Evolutionary conservation across 129 eudicot genomes (phyloP), one percentile per base, ranked within the genome.

Genomic region (Lactuca saligna): DNA sequence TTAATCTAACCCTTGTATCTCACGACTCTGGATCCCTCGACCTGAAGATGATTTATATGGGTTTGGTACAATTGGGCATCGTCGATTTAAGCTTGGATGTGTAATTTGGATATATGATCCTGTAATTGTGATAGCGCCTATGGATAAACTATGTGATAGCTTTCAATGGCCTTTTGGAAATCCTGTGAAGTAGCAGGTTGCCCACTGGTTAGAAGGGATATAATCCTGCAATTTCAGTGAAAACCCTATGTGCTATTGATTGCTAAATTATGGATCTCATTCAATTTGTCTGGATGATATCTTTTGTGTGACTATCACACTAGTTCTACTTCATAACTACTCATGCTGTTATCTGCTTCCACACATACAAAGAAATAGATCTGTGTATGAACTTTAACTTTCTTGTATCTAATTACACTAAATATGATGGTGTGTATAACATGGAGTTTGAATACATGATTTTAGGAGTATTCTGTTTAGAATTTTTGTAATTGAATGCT

Each of bases 241-340:
- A 61, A 72, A 35, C 62, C 62, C 54, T 71, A 51, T 38, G 17
- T 13, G 17, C 25, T 11, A 10, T 61, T 73, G 44, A 63, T 73
- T 38, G 49, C 41, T 53, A 62, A 20, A 53, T 54, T 54, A 16
- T 54, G n/a, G 15, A 34, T 32, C 64, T 44, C 51, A 16, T 16
- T 53, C 49, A 33, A 8, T 66, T 32, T 33, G 11, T 15, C 61
- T 34, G 54, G 17, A 17, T 33, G 61, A 51, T 67, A 35, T 51
- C 48, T 32, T 66, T 66, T 66, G 33, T 32, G 32, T 14, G n/a
- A 42, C 13, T 42, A 42, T 42, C 49, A 42, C 49, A 32, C 59
- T 50, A 54, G 37, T 46, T 59, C 44, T 59, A 49, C 17, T 59
- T 39, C 16, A 25, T 44, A 42, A 33, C 44, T 42, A 42, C 49